Percentiles rank a stretch among this genome's conserved stretches.
Conservation (phyloP, 192 early-diverging fungal genomes). For the Gaertneriomyces sp. region DNA sequence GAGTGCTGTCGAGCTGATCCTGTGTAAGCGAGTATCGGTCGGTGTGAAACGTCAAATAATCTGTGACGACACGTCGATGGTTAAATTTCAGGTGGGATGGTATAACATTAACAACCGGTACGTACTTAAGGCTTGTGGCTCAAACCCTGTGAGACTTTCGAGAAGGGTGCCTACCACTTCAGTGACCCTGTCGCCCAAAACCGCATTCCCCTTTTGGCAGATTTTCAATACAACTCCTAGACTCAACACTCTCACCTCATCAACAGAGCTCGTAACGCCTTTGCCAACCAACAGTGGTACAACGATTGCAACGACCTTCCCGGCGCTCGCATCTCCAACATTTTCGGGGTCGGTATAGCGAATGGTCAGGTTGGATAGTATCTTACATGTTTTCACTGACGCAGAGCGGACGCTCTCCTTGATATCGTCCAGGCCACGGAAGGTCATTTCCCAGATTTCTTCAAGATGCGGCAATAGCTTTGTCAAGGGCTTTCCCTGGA, state of each 20-base stretch:
- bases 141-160: slow-evolving; percentile 76
- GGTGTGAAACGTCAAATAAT: slow-evolving; percentile 89
- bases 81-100: not conserved
- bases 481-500: slow-evolving; percentile 63
- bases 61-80: slow-evolving; percentile 23
- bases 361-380: slow-evolving; percentile 76
- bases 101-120: slow-evolving; percentile 3
- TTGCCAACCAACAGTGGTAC: slow-evolving; percentile 68
- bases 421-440: slow-evolving; percentile 89
- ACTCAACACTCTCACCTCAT: slow-evolving; percentile 84
- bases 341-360: slow-evolving; percentile 75
- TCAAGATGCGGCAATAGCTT: slow-evolving; percentile 75
- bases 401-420: slow-evolving; percentile 86
- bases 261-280: slow-evolving; percentile 72
- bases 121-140: slow-evolving; percentile 63
- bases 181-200: slow-evolving; percentile 72
- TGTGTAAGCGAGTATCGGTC: slow-evolving; percentile 81
- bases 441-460: slow-evolving; percentile 84
- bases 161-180: slow-evolving; percentile 74
- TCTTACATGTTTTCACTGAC: slow-evolving; percentile 74
- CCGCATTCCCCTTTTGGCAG: slow-evolving; percentile 67
- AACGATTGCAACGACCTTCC: slow-evolving; percentile 74
- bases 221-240: slow-evolving; percentile 78
- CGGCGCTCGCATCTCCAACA: slow-evolving; percentile 56
- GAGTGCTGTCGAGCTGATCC: slow-evolving; percentile 78